Conservation (phyloP, 495 filamentous ascomycete species). For the Venustampulla echinocandica region DNA sequence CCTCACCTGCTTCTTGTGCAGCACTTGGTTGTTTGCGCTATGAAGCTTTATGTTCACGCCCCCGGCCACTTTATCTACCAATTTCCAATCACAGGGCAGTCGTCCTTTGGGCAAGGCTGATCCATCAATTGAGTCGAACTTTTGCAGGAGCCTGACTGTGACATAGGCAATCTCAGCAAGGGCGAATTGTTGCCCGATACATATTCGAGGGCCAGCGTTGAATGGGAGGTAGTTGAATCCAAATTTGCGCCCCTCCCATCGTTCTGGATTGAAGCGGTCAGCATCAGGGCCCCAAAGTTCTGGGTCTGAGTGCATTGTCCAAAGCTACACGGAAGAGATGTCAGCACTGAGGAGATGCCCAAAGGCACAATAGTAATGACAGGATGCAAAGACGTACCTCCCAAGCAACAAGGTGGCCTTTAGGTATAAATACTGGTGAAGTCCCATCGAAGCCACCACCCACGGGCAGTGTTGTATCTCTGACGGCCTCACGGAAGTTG, state of each 20-base stretch:
- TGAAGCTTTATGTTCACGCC: too few species aligned
- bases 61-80: constrained; percentile 25
- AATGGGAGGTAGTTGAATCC: constrained; percentile 20
- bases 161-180: constrained; percentile 47
- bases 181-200: constrained; percentile 43
- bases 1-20: neutral
- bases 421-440: constrained; percentile 36
- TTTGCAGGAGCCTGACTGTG: too few species aligned
- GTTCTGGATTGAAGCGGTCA: constrained; percentile 28
- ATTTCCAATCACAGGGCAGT: too few species aligned
- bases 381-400: too few species aligned
- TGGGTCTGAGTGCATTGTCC: constrained; percentile 31
- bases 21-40: too few species aligned
- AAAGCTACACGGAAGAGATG: too few species aligned
- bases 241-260: constrained; percentile 28
- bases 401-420: constrained; percentile 29
- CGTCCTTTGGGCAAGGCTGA: too few species aligned
- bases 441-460: constrained; percentile 44
- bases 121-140: too few species aligned
- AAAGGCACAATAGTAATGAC: too few species aligned
- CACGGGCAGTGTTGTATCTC: constrained; percentile 40
- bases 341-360: too few species aligned
- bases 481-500: constrained; percentile 30
- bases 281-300: constrained; percentile 31
- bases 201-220: constrained; percentile 55